A percentile compares a stretch with the other conserved stretches of the same genome.
phyloP scores from a whole-genome alignment of 441 rosid genomes.

The Erodium texanum region DNA sequence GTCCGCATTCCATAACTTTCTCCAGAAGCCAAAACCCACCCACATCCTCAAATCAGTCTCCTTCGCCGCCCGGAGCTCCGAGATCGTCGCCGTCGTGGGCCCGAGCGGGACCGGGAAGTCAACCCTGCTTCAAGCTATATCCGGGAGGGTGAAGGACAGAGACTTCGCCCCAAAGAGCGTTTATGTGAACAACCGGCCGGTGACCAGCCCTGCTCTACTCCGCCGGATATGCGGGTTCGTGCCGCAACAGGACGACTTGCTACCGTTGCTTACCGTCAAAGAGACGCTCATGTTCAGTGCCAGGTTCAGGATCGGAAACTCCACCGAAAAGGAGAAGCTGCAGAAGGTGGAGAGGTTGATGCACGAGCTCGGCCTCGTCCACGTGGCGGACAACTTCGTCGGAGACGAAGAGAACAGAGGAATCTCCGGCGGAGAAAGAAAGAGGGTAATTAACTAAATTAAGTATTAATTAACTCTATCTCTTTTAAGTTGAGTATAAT shows the following conservation, averaged over 20 bases:
- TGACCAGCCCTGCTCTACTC: slow-evolving; percentile 35
- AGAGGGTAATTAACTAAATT: too few relatives aligned
- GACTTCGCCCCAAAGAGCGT: slow-evolving; percentile 38
- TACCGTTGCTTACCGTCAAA: slow-evolving; percentile 52
- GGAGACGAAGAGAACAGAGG: slow-evolving; percentile 65
- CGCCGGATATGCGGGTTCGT: slow-evolving; percentile 54
- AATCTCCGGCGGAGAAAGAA: slow-evolving; percentile 56
- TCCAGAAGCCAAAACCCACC: slow-evolving; percentile 36
- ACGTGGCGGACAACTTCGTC: slow-evolving; percentile 39
- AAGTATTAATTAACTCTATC: too few relatives aligned
- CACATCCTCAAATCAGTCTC: slow-evolving; percentile 52
- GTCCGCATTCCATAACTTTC: slow-evolving; percentile 24
- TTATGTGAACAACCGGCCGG: slow-evolving; percentile 23
- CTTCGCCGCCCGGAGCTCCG: slow-evolving; percentile 39
- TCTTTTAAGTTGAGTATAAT: too few relatives aligned
- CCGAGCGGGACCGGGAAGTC: slow-evolving; percentile 68
- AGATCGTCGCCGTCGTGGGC: slow-evolving; percentile 52
- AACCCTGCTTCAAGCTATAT: slow-evolving; percentile 41
- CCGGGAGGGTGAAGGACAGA: slow-evolving; percentile 42
- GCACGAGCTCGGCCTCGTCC: slow-evolving; percentile 46
- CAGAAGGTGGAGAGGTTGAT: slow-evolving; percentile 44
- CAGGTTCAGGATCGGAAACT: slow-evolving; percentile 41
- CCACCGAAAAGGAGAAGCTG: slow-evolving; percentile 29
- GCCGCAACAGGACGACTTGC: slow-evolving; percentile 51
- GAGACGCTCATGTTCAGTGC: slow-evolving; percentile 58